Conservation (phyloP, 2,329 filamentous ascomycete genomes). For the Apiospora hydei region DNA sequence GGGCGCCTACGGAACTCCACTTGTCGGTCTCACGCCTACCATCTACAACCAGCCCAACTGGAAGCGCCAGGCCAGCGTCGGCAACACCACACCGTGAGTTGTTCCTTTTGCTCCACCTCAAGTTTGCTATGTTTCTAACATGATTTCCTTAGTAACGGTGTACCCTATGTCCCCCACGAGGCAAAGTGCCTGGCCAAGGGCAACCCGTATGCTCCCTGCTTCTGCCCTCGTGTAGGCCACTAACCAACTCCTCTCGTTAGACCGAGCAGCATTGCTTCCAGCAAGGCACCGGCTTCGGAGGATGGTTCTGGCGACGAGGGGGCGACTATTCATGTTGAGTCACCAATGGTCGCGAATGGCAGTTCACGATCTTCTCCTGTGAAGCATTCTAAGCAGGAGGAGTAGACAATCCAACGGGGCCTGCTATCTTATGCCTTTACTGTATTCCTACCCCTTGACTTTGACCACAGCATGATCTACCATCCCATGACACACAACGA, state of each 20-base stretch:
- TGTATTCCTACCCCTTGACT: slow-evolving; percentile 31
- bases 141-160: not conserved
- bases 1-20: slow-evolving; percentile 69
- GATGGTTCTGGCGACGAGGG: slow-evolving; percentile 58
- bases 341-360: slow-evolving; percentile 50
- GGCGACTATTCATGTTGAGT: slow-evolving; percentile 61
- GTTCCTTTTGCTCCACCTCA: slow-evolving; percentile 23
- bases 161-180: not conserved
- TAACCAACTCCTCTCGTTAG: slow-evolving; percentile 36
- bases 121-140: not conserved
- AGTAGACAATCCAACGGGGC: slow-evolving; percentile 38
- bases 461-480: slow-evolving; percentile 27
- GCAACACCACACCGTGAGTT: slow-evolving; percentile 24
- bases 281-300: slow-evolving; percentile 53
- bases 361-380: slow-evolving; percentile 58
- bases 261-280: slow-evolving; percentile 49
- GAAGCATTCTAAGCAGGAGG: slow-evolving; percentile 52
- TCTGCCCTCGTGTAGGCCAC: slow-evolving; percentile 22
- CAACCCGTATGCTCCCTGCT: slow-evolving; percentile 13
- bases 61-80: slow-evolving; percentile 43
- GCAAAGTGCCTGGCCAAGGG: not conserved
- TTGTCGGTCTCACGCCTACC: slow-evolving; percentile 62
- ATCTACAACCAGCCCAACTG: slow-evolving; percentile 51
- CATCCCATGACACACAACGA: slow-evolving; percentile 18
- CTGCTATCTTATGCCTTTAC: slow-evolving; percentile 39